Evolutionary conservation across 257 asterid species (phyloP).

Genomic region (Plantago elongata): DNA sequence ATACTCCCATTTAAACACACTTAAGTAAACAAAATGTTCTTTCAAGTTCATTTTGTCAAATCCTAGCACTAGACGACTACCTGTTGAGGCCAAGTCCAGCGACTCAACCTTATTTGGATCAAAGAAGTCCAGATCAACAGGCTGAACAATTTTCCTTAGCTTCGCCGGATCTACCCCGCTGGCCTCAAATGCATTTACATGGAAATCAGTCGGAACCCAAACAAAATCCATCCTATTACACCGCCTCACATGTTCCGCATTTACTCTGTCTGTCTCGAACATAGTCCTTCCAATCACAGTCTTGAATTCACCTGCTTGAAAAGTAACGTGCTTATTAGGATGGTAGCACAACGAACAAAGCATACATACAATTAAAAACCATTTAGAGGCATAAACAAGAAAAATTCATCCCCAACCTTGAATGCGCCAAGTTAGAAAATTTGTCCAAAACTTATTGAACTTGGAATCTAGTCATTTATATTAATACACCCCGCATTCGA

Average conservation of each 20-base stretch:
- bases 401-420: too few species aligned
- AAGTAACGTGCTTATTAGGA: background rate
- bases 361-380: too few species aligned
- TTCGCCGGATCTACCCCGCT: slow-evolving; percentile 78
- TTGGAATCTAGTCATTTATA: too few species aligned
- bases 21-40: slow-evolving; percentile 49
- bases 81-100: slow-evolving; percentile 34
- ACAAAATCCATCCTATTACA: slow-evolving; percentile 71
- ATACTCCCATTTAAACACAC: slow-evolving; percentile 83
- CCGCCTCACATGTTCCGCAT: slow-evolving; percentile 46
- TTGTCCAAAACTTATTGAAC: background rate
- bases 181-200: slow-evolving; percentile 43
- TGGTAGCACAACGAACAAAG: too few species aligned
- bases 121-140: slow-evolving; percentile 68
- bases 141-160: slow-evolving; percentile 65
- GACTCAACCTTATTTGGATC: slow-evolving; percentile 52
- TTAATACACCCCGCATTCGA: too few species aligned
- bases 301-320: slow-evolving; percentile 14
- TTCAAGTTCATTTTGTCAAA: slow-evolving; percentile 16
- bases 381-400: too few species aligned
- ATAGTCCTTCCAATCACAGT: slow-evolving; percentile 78
- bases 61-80: slow-evolving; percentile 46
- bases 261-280: slow-evolving; percentile 90
- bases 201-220: slow-evolving; percentile 96
- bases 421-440: background rate